Conservation (phyloP, 208 protist genomes). For the Vickermania ingenoplastis region DNA sequence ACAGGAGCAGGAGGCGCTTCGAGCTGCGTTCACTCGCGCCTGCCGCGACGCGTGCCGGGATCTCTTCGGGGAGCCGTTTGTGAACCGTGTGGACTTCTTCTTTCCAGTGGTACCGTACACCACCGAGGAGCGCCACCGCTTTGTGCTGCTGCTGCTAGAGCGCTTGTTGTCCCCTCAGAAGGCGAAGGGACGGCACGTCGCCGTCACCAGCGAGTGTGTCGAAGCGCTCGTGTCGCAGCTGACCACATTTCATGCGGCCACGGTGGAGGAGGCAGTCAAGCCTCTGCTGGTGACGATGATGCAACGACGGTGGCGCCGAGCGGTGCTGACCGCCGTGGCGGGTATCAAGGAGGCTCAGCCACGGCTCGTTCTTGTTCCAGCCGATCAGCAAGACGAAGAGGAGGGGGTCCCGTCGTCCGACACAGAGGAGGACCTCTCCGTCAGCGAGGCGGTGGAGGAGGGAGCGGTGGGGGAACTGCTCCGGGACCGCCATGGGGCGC, state of each 20-base stretch:
- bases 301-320: slow-evolving; percentile 16
- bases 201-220: slow-evolving; percentile 52
- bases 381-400: neutral
- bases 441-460: neutral
- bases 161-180: slow-evolving; percentile 39
- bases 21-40: slow-evolving; percentile 23
- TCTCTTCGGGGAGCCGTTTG: slow-evolving; percentile 66
- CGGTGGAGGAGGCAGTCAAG: slow-evolving; percentile 56
- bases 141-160: slow-evolving; percentile 61
- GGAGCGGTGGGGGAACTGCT: neutral
- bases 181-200: slow-evolving; percentile 23
- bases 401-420: neutral
- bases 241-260: slow-evolving; percentile 62
- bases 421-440: neutral
- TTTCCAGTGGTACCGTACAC: slow-evolving; percentile 78
- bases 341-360: neutral
- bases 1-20: slow-evolving; percentile 30
- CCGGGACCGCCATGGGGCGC: neutral
- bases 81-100: slow-evolving; percentile 79
- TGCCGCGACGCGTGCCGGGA: slow-evolving; percentile 41
- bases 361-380: neutral
- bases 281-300: slow-evolving; percentile 51
- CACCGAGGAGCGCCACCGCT: slow-evolving; percentile 32
- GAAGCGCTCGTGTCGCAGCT: slow-evolving; percentile 26
- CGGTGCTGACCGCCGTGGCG: slow-evolving; percentile 42